Percentiles rank a stretch among this genome's conserved stretches.
These are phyloP conservation scores for Tylopilus subfusipes DNA, from an alignment of 768 basidiomycete species.

Conservation along the genomic window DNA sequence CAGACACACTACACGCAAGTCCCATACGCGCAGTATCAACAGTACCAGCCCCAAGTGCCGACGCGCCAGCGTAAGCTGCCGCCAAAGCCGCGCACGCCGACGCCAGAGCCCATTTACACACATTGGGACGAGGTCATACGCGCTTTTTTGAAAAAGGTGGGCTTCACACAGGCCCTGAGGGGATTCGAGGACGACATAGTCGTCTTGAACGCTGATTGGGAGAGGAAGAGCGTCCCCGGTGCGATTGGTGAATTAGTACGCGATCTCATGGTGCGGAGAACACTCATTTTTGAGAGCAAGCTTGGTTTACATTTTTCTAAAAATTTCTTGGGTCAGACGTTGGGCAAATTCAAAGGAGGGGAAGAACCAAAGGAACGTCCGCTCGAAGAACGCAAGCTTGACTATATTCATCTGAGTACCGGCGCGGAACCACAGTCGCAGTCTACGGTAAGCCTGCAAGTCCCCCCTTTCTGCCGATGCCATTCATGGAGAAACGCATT, in stretches of 20 bases:
- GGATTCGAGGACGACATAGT: constrained; percentile 73
- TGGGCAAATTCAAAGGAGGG: constrained; percentile 31
- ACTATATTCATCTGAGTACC: constrained; percentile 51
- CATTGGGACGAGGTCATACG: constrained; percentile 62
- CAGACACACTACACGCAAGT: constrained; percentile 34
- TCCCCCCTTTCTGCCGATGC: background rate
- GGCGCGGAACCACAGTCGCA: constrained; percentile 49
- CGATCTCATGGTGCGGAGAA: constrained; percentile 46
- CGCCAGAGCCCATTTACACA: constrained; percentile 44
- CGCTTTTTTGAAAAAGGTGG: constrained; percentile 51
- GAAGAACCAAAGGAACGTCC: constrained; percentile 30
- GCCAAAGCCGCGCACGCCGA: constrained; percentile 30
- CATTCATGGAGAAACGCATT: constrained; percentile 6
- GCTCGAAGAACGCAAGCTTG: constrained; percentile 67
- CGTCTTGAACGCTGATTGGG: constrained; percentile 65
- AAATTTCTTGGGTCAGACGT: constrained; percentile 14
- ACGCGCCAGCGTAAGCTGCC: constrained; percentile 30
- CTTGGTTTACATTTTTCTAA: background rate
- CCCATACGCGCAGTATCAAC: constrained; percentile 34
- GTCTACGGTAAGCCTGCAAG: constrained; percentile 49
- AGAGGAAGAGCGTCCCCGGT: constrained; percentile 50
- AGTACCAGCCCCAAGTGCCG: constrained; percentile 27
- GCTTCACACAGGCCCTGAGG: constrained; percentile 53
- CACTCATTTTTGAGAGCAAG: background rate
- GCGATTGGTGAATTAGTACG: constrained; percentile 52